Evolutionary conservation across 2,329 filamentous ascomycete genomes (phyloP), one percentile per base, ranked within the genome.

Genomic region (Trichophyton rubrum): DNA sequence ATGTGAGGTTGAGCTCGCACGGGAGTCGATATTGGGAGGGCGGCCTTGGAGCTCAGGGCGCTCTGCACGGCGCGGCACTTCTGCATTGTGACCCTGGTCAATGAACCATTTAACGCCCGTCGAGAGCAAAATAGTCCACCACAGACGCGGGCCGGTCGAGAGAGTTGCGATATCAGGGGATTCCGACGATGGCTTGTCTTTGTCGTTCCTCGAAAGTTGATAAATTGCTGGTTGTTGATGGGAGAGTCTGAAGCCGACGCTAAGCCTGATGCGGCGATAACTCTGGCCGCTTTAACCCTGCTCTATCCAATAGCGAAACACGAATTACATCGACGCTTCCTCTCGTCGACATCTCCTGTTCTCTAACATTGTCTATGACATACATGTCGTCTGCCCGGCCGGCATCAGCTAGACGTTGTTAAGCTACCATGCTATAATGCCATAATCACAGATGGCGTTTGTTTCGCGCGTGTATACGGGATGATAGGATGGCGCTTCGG

Each of bases 51-150:
- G 66, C 72, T 72, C 60, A 74, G 66, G 67, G 70, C 71, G 68
- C 73, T 71, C 68, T 75, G 72, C 66, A 73, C 70, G 65, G 72
- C 71, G 70, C 72, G 72, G 67, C 71, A 74, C 71, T 75, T 75
- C 67, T 77, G 74, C 75, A 77, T 77, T 67, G 71, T 71, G 69
- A 71, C 70, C 70, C 45, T 65, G 63, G 62, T 59, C 65, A 61
- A 59, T 62, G 45, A 55, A 63, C 63, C 62, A 63, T 65, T 43
- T 60, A 67, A 68, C 67, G 61, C 41, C 57, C 57, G 43, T 35
- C 15, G n/a, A 35, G 51, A 55, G 51, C 51, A 55, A 35, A 38
- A 55, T 20, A 55, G 51, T 55, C n/a, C 51, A 55, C 51, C 51
- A 55, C 51, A 17, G 51, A 35, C 51, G 4, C 45, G 45, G 20